Evolutionary conservation across 2,329 filamentous ascomycete species (phyloP).

Genomic region (Aspergillus ibericus): DNA sequence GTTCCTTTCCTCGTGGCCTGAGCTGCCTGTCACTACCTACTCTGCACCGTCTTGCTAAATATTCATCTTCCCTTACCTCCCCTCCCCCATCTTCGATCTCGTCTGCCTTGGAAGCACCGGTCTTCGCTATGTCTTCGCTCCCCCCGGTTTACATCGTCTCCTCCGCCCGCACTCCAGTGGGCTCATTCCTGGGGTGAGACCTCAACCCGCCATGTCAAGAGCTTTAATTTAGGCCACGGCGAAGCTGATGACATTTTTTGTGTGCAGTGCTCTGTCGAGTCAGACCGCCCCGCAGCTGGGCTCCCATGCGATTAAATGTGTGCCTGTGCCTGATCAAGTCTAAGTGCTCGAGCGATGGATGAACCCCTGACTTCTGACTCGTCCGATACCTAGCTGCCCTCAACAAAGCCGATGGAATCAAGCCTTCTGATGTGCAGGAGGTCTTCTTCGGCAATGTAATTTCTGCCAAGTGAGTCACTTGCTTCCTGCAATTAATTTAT

Average conservation of each 20-base stretch:
- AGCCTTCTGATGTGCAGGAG: conserved; percentile 87
- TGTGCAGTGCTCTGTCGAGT: conserved; percentile 76
- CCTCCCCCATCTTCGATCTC: not conserved
- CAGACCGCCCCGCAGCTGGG: conserved; percentile 84
- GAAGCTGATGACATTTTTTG: conserved; percentile 5
- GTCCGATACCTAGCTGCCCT: conserved; percentile 62
- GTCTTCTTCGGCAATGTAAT: conserved; percentile 98
- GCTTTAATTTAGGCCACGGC: not conserved
- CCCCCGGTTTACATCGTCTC: conserved; percentile 96
- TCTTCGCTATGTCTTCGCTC: conserved; percentile 66
- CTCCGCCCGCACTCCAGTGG: conserved; percentile 83
- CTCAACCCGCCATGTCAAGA: conserved; percentile 3
- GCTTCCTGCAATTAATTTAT: not conserved
- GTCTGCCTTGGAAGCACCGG: not conserved
- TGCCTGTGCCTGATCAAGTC: conserved; percentile 45
- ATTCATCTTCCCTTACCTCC: too few species aligned
- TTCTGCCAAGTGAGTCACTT: conserved; percentile 74
- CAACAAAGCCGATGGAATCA: conserved; percentile 80
- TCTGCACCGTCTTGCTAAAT: too few species aligned
- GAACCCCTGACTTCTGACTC: conserved; percentile 13
- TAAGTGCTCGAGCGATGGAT: not conserved
- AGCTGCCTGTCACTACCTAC: not conserved
- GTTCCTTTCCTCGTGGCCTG: not conserved
- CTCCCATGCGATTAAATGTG: conserved; percentile 89
- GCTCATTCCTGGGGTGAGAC: conserved; percentile 86